A percentile compares a stretch with the other conserved stretches of the same genome.
Conservation (phyloP, 2,329 filamentous ascomycete genomes). For the Zymoseptoria tritici region DNA sequence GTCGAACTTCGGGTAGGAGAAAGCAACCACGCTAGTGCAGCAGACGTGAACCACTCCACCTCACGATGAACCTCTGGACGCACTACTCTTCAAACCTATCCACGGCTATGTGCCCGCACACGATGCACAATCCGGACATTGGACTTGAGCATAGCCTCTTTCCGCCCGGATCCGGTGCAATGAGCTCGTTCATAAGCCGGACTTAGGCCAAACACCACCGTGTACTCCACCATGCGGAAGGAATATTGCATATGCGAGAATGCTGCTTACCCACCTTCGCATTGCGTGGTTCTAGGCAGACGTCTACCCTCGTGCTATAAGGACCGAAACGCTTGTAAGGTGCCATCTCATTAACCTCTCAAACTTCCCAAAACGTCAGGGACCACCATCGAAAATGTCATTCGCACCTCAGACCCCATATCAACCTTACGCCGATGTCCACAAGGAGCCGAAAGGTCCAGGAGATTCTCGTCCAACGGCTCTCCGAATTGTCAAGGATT, state of each 20-base stretch:
- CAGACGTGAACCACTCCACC: no score
- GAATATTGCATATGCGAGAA: background rate
- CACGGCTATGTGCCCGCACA: no score
- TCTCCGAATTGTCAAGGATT: slow-evolving; percentile 22
- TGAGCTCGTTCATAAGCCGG: background rate
- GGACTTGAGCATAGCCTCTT: background rate
- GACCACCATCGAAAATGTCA: slow-evolving; percentile 13
- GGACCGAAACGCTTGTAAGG: background rate
- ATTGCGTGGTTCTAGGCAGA: background rate
- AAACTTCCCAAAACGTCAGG: background rate
- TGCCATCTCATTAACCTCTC: no score
- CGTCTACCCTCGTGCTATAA: background rate
- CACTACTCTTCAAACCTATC: no score
- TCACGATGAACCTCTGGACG: no score
- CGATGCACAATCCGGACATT: background rate
- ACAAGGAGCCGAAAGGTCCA: slow-evolving; percentile 17
- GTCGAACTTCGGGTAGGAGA: no score
- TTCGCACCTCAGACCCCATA: slow-evolving; percentile 17
- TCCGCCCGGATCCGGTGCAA: background rate
- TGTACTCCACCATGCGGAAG: background rate
- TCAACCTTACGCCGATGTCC: slow-evolving; percentile 21
- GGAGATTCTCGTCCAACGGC: slow-evolving; percentile 26
- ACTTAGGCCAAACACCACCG: background rate
- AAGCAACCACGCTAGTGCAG: no score
- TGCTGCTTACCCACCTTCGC: background rate